phyloP scores from a whole-genome alignment of 805 yeast genomes.

The Lipomyces sp. region DNA sequence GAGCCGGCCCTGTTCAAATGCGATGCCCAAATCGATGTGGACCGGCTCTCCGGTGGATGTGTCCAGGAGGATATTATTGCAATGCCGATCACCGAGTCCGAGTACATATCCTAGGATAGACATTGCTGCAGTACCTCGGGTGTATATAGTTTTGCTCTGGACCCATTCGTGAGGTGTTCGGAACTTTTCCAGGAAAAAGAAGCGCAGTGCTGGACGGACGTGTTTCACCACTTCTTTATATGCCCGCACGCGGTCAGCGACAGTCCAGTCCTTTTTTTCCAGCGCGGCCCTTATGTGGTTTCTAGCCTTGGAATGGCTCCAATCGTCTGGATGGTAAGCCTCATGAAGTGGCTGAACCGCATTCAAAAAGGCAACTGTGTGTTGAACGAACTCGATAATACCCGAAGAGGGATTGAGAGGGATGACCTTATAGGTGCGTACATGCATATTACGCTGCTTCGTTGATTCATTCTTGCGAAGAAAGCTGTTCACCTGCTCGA shows the following conservation, averaged over 20 bases:
- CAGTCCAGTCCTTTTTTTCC: conserved; percentile 45
- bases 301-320: conserved; percentile 64
- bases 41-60: conserved; percentile 84
- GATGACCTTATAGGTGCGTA: conserved; percentile 85
- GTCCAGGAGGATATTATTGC: conserved; percentile 88
- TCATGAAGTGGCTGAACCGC: conserved; percentile 68
- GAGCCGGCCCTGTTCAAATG: conserved; percentile 90
- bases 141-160: conserved; percentile 62
- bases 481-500: conserved; percentile 77
- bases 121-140: conserved; percentile 78
- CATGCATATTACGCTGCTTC: conserved; percentile 58
- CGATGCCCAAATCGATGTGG: conserved; percentile 94
- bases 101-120: conserved; percentile 86
- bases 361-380: conserved; percentile 73
- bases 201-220: conserved; percentile 69
- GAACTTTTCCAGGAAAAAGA: conserved; percentile 72
- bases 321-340: conserved; percentile 48
- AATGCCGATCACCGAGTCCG: conserved; percentile 95
- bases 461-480: conserved; percentile 62
- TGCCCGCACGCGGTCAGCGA: conserved; percentile 48
- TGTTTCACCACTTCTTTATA: conserved; percentile 52
- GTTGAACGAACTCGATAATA: conserved; percentile 83
- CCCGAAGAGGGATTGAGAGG: conserved; percentile 91
- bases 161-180: conserved; percentile 77
- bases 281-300: conserved; percentile 65